A percentile compares a stretch with the other conserved stretches of the same genome.
phyloP scores from a whole-genome alignment of 371 early-diverging fungal genomes.

The Syncephalastrum racemosum region DNA sequence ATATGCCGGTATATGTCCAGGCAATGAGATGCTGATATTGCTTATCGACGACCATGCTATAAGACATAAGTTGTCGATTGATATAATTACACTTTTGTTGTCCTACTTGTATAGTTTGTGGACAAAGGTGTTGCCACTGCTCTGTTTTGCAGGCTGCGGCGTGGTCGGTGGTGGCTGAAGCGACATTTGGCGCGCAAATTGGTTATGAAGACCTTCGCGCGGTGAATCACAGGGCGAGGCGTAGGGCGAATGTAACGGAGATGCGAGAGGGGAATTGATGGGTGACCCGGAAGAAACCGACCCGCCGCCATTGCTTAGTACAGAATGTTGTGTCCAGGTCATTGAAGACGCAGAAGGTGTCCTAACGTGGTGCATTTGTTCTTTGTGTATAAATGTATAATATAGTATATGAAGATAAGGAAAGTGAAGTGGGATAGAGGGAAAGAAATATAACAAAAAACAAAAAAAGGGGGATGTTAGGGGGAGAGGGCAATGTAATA shows the following conservation, averaged over 20 bases:
- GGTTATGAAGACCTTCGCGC: conserved; percentile 21
- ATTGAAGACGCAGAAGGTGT: conserved; percentile 12
- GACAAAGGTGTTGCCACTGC: conserved; percentile 29
- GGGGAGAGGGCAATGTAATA: no score
- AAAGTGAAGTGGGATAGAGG: no score
- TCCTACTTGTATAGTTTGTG: conserved; percentile 37
- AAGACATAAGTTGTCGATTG: conserved; percentile 1
- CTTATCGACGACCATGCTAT: conserved; percentile 75
- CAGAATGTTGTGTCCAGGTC: conserved; percentile 17
- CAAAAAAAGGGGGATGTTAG: no score
- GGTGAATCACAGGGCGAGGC: conserved; percentile 20
- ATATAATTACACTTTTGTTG: neutral
- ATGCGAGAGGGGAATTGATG: conserved; percentile 18
- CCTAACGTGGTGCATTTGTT: conserved; percentile 12
- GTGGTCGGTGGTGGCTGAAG: conserved; percentile 30
- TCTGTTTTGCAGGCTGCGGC: conserved; percentile 13
- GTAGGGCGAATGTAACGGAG: conserved; percentile 20
- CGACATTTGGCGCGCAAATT: conserved; percentile 22
- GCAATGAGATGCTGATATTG: conserved; percentile 75
- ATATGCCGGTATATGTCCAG: conserved; percentile 80
- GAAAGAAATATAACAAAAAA: no score
- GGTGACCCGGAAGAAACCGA: conserved; percentile 23
- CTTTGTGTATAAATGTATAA: no score
- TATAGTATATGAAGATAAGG: no score
- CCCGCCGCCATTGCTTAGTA: conserved; percentile 12